Base-by-base conservation (phyloP, 1,284 basidiomycete genomes). In the Chalciporus sp. region DNA sequence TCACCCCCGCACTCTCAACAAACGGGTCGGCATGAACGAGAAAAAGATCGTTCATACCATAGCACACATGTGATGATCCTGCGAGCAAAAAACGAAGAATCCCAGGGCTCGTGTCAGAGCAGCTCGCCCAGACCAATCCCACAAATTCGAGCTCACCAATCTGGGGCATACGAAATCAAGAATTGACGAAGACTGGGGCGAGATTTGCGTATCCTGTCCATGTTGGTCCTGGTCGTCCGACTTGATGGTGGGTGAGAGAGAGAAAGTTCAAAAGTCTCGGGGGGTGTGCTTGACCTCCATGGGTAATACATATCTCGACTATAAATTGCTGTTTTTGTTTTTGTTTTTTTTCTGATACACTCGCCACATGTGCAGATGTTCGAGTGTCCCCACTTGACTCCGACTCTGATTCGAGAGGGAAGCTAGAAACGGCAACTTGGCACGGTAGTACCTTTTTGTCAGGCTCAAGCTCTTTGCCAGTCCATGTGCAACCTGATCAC, bases 21-120 rank as follows among this genome's bases (percentile, higher is more conserved):
- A 17, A 37, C 35, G n/a, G n/a, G 14, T 35, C 14, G 5, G 3
- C 14, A 20, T 16, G 29, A 48, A 35, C 23, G 14, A 48, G 35
- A 16, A 42, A 33, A 11, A 12, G 9, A 41, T 6, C 2, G 26
- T 41, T 27, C 68, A 29, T 42, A 68, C 66, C 68, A 67, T 49
- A 67, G 50, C 5, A 11, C 47, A 17, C 28, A 44, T 2, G 67
- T 69, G 54, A 72, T 16, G 53, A 69, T 57, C 67, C 67, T 69
- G 35, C 19, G 8, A 37, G 29, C 7, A 7, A 17, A 17, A n/a
- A 37, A n/a, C 16, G 7, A 1, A 17, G 6, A 17, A 11, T 37
- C 4, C 2, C 6, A 17, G 4, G 2, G 10, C 8, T 7, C 10
- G 23, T 2, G 31, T 56, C 43, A 52, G 44, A 42, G 27, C 5